phyloP scores from a whole-genome alignment of 345 rosid species.

The Salix purpurea region DNA sequence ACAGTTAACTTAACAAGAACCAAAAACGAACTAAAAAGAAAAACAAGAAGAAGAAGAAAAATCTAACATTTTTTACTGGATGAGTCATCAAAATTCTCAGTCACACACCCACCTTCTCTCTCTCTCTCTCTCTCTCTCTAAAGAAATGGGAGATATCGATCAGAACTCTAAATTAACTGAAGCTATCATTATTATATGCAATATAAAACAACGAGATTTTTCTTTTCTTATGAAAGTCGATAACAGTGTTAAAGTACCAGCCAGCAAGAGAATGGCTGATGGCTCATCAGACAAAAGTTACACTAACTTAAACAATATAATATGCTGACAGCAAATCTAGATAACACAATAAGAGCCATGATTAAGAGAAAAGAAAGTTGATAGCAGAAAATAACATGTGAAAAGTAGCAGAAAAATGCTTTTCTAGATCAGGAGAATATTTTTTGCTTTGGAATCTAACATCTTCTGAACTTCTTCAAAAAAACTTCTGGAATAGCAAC shows the following conservation, averaged over 20 bases:
- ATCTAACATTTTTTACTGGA: neutral
- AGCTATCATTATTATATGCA: neutral
- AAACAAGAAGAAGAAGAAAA: neutral
- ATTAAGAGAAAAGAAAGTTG: neutral
- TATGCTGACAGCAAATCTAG: neutral
- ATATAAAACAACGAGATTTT: too few relatives aligned
- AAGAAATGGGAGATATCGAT: neutral
- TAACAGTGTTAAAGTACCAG: too few relatives aligned
- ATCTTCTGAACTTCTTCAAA: neutral
- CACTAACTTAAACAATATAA: neutral
- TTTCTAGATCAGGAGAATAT: neutral
- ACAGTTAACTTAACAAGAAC: slow-evolving; percentile 43
- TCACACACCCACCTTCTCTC: neutral
- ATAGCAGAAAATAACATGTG: neutral
- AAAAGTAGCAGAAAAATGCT: neutral
- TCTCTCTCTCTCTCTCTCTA: neutral
- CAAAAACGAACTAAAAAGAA: neutral
- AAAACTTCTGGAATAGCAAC: neutral
- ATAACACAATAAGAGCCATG: neutral
- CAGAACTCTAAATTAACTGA: neutral
- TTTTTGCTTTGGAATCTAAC: neutral
- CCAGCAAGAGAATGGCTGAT: too few relatives aligned
- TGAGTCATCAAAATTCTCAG: neutral
- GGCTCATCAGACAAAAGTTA: neutral
- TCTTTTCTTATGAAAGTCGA: too few relatives aligned